Evolutionary conservation across 495 filamentous ascomycete genomes (phyloP), one percentile per base, ranked within the genome.

Genomic region (Xylaria longipes): DNA sequence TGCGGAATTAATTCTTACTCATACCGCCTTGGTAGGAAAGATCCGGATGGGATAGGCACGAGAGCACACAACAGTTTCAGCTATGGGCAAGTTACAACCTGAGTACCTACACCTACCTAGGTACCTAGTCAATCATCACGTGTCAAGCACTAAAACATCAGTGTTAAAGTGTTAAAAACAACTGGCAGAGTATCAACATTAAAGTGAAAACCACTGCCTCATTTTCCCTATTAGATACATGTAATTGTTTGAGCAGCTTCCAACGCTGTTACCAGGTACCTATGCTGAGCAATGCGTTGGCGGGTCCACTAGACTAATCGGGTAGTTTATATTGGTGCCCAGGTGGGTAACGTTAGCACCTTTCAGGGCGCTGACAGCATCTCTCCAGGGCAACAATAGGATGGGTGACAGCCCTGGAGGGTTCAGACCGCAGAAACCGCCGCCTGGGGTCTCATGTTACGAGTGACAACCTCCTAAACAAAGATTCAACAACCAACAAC

Each of bases 401-500:
- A 22, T 22, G 7, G 14, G 15, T 29, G 27, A 54, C 29, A 17
- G n/a, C n/a, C n/a, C n/a, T n/a, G n/a, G n/a, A n/a, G 52, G 52
- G 25, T 20, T 29, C 27, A 33, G 52, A 31, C 27, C 29, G 29
- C 14, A 57, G 54, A 33, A 33, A 33, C 54, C 20, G 54, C 29
- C 20, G 27, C 29, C 54, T 14, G 29, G 56, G 29, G 9, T 20
- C 29, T 29, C 3, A 57, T 9, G 31, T 60, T 60, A 43, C 37
- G 17, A 20, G 33, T 22, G 57, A 60, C 33, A 22, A 43, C 11
- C 22, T n/a, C 35, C 22, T 12, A 43, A 29, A 41, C 60, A 41
- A 25, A 63, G 35, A 63, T 29, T 43, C 60, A 37, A 37, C 33
- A 60, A 60, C 20, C 57, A 60, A 60, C 20, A 31, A 43, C 60